These are phyloP conservation scores for Pseudocercospora musae DNA, from an alignment of 2,329 filamentous ascomycete genomes.

Conservation along the genomic window DNA sequence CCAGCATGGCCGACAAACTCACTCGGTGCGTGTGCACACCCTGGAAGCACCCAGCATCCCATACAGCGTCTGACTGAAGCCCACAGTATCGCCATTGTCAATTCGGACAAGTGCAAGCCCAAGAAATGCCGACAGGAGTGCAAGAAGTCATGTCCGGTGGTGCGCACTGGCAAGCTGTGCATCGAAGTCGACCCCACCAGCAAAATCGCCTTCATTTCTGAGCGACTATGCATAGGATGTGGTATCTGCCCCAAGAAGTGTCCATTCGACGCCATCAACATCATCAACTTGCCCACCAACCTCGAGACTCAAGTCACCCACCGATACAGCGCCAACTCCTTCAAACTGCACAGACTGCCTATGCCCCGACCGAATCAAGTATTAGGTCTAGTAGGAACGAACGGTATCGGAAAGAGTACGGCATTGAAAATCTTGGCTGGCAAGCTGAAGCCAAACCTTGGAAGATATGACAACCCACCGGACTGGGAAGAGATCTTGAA, in stretches of 20 bases:
- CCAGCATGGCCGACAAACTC: slow-evolving; percentile 76
- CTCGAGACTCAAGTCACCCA: slow-evolving; percentile 97
- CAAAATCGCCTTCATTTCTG: slow-evolving; percentile 96
- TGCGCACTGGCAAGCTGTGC: slow-evolving; percentile 94
- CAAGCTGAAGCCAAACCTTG: slow-evolving; percentile 97
- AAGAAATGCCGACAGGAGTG: slow-evolving; percentile 94
- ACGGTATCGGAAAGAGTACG: slow-evolving; percentile 99
- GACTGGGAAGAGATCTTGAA: slow-evolving; percentile 99
- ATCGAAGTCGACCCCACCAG: slow-evolving; percentile 88
- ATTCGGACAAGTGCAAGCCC: slow-evolving; percentile 72
- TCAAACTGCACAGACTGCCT: slow-evolving; percentile 96
- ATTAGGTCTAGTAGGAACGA: slow-evolving; percentile 92
- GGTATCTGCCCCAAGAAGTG: slow-evolving; percentile 99
- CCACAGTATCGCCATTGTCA: slow-evolving; percentile 94
- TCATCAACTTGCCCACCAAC: slow-evolving; percentile 99
- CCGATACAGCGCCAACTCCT: slow-evolving; percentile 98
- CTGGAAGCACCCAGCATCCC: neutral
- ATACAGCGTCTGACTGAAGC: slow-evolving; percentile 12
- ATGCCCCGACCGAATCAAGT: slow-evolving; percentile 96
- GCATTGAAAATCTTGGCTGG: slow-evolving; percentile 97
- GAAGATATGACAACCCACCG: slow-evolving; percentile 90
- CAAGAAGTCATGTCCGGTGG: slow-evolving; percentile 97
- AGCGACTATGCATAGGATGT: slow-evolving; percentile 92
- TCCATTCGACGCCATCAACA: slow-evolving; percentile 96
- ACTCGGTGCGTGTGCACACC: slow-evolving; percentile 67